Base-by-base conservation (phyloP, 2,329 filamentous ascomycete genomes). In the Sarocladiaceae sp. region DNA sequence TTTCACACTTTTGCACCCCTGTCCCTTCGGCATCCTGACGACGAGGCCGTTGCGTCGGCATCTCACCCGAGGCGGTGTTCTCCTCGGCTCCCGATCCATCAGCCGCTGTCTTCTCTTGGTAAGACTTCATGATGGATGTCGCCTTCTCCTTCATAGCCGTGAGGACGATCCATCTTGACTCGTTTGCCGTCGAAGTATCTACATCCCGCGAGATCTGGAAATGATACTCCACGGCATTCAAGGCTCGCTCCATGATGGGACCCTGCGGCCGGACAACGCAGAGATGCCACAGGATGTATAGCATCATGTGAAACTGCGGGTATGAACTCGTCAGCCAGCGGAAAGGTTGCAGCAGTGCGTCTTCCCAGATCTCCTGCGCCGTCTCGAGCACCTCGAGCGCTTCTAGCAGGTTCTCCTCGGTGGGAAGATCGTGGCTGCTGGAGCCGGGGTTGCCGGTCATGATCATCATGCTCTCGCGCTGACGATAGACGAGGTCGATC, bases 281-380 rank as follows among this genome's bases (percentile, higher is more conserved):
- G 2, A 71, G 47, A 45, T 69, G 60, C 58, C 69, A 69, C 2
- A 73, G 53, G 0, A 67, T 53, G 45, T 69, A 70, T 2, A 69
- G 63, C 16, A 70, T 54, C 24, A 66, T 56, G 43, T 71, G 63
- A 16, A 65, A 70, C 50, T 69, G 68, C 1, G 66, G 64, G 29
- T 62, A 70, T 1, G 62, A 59, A n/a, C 59, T 55, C 26, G 56
- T 55, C 1, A 61, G 48, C 67, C 68, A 72, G 20, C 56, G 55
- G 33, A 56, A 68, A 3, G 59, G 55, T 3, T 53, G 48, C 9
- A 70, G 53, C 23, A 69, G 52, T 10, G 69, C 65, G 20, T 70
- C 62, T 0, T 48, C 50, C 45, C 58, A 55, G 27, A 62, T 44
- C 3, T 50, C 46, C 2, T 60, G 50, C 18, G 50, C 50, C 4